These are phyloP conservation scores for Solanum habrochaites DNA, from an alignment of 257 asterid species.

Conservation along the genomic window DNA sequence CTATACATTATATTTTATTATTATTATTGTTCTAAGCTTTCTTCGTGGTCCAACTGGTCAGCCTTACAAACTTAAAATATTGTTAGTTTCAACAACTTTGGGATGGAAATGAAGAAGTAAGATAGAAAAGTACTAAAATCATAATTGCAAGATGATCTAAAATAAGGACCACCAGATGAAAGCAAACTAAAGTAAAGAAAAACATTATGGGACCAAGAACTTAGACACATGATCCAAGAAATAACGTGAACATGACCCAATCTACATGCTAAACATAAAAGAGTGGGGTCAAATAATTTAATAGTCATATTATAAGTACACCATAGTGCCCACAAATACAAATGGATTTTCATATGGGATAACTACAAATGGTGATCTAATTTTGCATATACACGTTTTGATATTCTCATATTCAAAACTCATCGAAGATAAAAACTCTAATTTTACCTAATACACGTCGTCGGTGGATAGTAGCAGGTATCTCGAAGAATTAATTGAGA, in stretches of 20 bases:
- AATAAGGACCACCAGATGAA: neutral
- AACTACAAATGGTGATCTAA: neutral
- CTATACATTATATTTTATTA: too few species aligned
- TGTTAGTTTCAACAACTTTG: neutral
- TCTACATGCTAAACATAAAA: neutral
- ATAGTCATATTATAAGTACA: neutral
- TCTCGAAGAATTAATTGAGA: too few species aligned
- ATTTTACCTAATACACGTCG: too few species aligned
- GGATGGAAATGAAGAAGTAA: neutral
- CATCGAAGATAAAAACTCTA: too few species aligned
- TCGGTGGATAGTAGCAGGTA: too few species aligned
- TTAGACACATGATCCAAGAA: slow-evolving; percentile 83
- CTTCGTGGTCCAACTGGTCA: neutral
- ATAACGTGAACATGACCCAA: slow-evolving; percentile 1
- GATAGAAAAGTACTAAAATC: neutral
- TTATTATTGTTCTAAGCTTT: neutral
- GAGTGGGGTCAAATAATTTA: neutral
- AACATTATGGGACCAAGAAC: slow-evolving; percentile 58
- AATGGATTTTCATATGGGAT: neutral
- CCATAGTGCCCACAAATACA: neutral
- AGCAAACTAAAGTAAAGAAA: slow-evolving; percentile 15
- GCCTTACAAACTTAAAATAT: neutral
- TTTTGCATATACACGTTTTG: neutral
- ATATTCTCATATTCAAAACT: too few species aligned
- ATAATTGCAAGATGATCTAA: neutral